Conservation (phyloP, 257 asterid genomes). For the Oldenlandia corymbosa region DNA sequence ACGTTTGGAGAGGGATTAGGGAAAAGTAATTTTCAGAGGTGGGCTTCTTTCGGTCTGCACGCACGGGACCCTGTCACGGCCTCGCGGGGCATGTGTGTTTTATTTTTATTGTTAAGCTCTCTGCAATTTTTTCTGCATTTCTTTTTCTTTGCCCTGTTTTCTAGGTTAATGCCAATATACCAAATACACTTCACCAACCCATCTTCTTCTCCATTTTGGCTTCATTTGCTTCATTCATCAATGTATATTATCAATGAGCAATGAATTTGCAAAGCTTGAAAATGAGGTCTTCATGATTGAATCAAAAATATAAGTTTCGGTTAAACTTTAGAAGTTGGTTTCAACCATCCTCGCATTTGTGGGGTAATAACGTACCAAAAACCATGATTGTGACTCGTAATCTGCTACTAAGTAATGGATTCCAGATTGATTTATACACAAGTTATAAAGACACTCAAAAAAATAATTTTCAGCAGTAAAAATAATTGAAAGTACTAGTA, state of each 20-base stretch:
- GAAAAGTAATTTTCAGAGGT: slow-evolving; percentile 18
- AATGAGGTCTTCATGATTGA: too few relatives aligned
- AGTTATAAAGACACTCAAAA: too few relatives aligned
- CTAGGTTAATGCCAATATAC: slow-evolving; percentile 15
- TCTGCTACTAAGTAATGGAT: not conserved
- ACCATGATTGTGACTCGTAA: not conserved
- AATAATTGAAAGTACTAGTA: not conserved
- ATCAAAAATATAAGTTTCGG: too few relatives aligned
- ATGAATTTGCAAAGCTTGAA: too few relatives aligned
- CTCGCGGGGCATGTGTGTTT: slow-evolving; percentile 14
- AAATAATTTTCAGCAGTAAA: not conserved
- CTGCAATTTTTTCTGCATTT: too few relatives aligned
- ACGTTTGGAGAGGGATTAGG: not conserved
- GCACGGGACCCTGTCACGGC: slow-evolving; percentile 26
- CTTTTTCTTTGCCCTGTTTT: slow-evolving; percentile 9
- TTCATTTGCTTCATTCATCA: too few relatives aligned
- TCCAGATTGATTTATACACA: too few relatives aligned
- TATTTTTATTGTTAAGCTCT: not conserved
- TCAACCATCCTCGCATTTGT: too few relatives aligned
- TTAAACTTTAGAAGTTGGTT: not conserved
- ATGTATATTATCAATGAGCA: too few relatives aligned
- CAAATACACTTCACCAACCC: too few relatives aligned
- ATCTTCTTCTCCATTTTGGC: too few relatives aligned
- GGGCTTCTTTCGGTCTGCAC: slow-evolving; percentile 24
- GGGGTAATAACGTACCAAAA: not conserved